Evolutionary conservation across 148 eudicot genomes (phyloP).

Genomic region (Hydrangea macrophylla): DNA sequence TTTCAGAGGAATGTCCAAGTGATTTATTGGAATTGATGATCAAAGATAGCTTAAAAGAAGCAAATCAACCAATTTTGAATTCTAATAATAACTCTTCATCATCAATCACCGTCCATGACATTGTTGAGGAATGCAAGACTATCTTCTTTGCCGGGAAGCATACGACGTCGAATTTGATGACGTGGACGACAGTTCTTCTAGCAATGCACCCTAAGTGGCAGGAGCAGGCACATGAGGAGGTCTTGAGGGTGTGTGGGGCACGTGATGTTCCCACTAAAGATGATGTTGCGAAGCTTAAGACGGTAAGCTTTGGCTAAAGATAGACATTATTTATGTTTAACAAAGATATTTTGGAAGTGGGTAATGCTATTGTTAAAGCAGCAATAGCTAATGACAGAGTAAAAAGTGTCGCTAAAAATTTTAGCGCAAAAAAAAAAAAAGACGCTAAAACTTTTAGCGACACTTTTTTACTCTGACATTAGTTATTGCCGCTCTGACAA

Average conservation of each 20-base stretch:
- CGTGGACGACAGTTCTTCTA: constrained; percentile 54
- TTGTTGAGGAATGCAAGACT: constrained; percentile 64
- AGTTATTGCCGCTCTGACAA: too few species aligned
- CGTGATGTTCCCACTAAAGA: constrained; percentile 56
- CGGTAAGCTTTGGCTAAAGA: constrained; percentile 32
- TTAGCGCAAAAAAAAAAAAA: too few species aligned
- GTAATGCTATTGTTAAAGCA: too few species aligned
- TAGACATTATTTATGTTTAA: too few species aligned
- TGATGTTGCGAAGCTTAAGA: constrained; percentile 52
- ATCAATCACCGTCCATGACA: constrained; percentile 35
- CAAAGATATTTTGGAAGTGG: too few species aligned
- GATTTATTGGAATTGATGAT: constrained; percentile 53
- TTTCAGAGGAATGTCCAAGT: constrained; percentile 19
- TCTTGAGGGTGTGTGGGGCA: constrained; percentile 47
- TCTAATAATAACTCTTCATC: background rate
- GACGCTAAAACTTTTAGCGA: too few species aligned
- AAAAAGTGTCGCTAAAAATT: too few species aligned
- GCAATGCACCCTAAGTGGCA: constrained; percentile 83
- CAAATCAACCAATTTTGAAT: background rate
- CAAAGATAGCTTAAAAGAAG: constrained; percentile 25
- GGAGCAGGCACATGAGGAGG: constrained; percentile 68
- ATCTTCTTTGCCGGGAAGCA: constrained; percentile 71
- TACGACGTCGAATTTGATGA: constrained; percentile 52
- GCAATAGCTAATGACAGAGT: too few species aligned
- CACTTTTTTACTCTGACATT: too few species aligned